A percentile compares a stretch with the other conserved stretches of the same genome.
phyloP scores from a whole-genome alignment of 2,329 filamentous ascomycete species.

The Colletotrichum caudatum region DNA sequence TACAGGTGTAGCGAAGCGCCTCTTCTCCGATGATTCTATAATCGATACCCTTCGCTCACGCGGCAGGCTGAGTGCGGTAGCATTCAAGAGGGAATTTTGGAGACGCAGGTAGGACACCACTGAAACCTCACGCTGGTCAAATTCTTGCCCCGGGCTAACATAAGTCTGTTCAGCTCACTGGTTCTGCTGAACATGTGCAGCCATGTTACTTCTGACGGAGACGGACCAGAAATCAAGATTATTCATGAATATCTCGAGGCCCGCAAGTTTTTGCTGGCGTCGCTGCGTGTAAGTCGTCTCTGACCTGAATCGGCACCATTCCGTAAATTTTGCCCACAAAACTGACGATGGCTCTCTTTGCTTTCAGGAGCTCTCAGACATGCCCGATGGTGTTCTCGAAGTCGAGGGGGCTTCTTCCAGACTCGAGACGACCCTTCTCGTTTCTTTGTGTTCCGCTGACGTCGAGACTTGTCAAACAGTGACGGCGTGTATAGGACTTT shows the following conservation, averaged over 20 bases:
- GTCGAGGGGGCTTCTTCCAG: slow-evolving; percentile 64
- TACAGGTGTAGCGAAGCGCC: slow-evolving; percentile 59
- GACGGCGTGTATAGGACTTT: slow-evolving; percentile 70
- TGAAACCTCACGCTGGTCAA: slow-evolving; percentile 5
- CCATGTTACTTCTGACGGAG: slow-evolving; percentile 57
- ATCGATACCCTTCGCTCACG: slow-evolving; percentile 53
- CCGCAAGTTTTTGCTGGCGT: slow-evolving; percentile 64
- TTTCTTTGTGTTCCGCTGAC: slow-evolving; percentile 74
- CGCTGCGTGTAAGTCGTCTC: slow-evolving; percentile 57
- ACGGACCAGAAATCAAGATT: slow-evolving; percentile 58
- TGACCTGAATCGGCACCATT: background rate
- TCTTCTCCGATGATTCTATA: slow-evolving; percentile 57
- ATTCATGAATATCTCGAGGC: slow-evolving; percentile 70
- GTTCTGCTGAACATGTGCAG: slow-evolving; percentile 62
- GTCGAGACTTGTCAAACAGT: slow-evolving; percentile 75
- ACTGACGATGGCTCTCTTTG: background rate
- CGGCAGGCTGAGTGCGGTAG: slow-evolving; percentile 52
- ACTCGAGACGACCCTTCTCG: slow-evolving; percentile 72
- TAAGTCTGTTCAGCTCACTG: slow-evolving; percentile 55
- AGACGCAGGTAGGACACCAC: slow-evolving; percentile 59
- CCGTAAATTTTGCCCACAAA: slow-evolving; percentile 4
- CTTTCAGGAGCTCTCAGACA: slow-evolving; percentile 64
- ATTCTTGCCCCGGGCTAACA: slow-evolving; percentile 4
- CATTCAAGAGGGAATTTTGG: slow-evolving; percentile 63
- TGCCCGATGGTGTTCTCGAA: slow-evolving; percentile 67